These are phyloP conservation scores for Suillus spraguei DNA, from an alignment of 768 basidiomycete genomes.

Conservation along the genomic window DNA sequence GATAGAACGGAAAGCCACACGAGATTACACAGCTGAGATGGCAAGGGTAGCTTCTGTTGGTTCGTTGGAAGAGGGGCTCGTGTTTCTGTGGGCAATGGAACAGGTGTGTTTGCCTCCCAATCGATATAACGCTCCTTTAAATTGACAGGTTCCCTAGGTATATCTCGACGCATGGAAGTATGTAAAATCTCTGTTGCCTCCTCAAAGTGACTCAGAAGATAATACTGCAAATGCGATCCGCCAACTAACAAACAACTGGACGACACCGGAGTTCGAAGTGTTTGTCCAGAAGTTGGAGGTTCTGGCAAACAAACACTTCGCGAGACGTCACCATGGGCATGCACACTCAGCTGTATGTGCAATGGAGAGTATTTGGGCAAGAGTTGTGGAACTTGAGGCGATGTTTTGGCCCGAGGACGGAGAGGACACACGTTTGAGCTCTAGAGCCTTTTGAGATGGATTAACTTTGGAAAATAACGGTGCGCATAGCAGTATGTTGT, in stretches of 20 bases:
- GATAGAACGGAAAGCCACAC: slow-evolving; percentile 60
- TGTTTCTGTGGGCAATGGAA: slow-evolving; percentile 84
- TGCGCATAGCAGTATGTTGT: neutral
- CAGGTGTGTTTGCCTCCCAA: slow-evolving; percentile 42
- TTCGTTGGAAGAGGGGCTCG: slow-evolving; percentile 60
- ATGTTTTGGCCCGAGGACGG: slow-evolving; percentile 58
- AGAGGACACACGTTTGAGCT: slow-evolving; percentile 28
- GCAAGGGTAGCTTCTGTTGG: slow-evolving; percentile 48
- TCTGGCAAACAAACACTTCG: slow-evolving; percentile 44
- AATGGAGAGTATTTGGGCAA: slow-evolving; percentile 52
- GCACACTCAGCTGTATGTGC: slow-evolving; percentile 32
- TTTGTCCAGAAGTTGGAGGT: slow-evolving; percentile 55
- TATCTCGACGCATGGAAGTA: slow-evolving; percentile 71
- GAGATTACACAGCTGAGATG: slow-evolving; percentile 76
- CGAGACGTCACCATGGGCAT: slow-evolving; percentile 7
- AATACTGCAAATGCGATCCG: slow-evolving; percentile 36
- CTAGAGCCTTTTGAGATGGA: neutral
- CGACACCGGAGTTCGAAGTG: slow-evolving; percentile 47
- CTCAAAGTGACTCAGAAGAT: slow-evolving; percentile 13
- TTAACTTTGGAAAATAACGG: neutral
- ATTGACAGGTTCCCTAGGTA: slow-evolving; percentile 41
- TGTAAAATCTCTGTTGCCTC: slow-evolving; percentile 34
- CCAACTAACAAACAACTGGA: slow-evolving; percentile 69
- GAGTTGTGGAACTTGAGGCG: slow-evolving; percentile 62
- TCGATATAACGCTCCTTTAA: neutral